Evolutionary conservation across 805 yeast species (phyloP).

Genomic region (Candida stauntonica): DNA sequence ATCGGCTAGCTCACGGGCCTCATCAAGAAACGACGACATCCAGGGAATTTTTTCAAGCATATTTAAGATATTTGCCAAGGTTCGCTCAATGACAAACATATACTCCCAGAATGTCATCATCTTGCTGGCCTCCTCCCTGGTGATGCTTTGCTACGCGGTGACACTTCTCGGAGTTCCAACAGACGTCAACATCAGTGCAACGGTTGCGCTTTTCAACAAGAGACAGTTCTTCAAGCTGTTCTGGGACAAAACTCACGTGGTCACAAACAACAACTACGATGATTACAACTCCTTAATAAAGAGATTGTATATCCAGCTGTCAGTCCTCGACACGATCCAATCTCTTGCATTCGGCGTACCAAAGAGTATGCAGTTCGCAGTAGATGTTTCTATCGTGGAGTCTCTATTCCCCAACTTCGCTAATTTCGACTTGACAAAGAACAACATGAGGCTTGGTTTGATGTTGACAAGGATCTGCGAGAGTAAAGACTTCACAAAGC

Average conservation of each 20-base stretch:
- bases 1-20: conserved; percentile 11
- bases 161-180: conserved; percentile 56
- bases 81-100: conserved; percentile 10
- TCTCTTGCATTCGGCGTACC: conserved; percentile 49
- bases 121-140: conserved; percentile 27
- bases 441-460: conserved; percentile 26
- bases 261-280: conserved; percentile 21
- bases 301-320: conserved; percentile 44
- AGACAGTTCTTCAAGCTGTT: conserved; percentile 42
- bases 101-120: conserved; percentile 15
- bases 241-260: conserved; percentile 14
- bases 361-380: conserved; percentile 24
- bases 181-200: conserved; percentile 45
- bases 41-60: conserved; percentile 12
- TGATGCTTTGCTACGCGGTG: conserved; percentile 50
- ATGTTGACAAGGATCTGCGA: conserved; percentile 18
- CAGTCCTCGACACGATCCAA: conserved; percentile 48
- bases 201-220: conserved; percentile 54
- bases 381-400: conserved; percentile 18
- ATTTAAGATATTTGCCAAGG: conserved; percentile 16
- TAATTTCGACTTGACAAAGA: conserved; percentile 19
- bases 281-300: conserved; percentile 27
- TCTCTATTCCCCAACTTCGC: conserved; percentile 18
- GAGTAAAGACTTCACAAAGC: conserved; percentile 5
- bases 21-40: conserved; percentile 13